These are phyloP conservation scores for Beta lomatogona DNA, from an alignment of 179 eudicot species.

Conservation along the genomic window DNA sequence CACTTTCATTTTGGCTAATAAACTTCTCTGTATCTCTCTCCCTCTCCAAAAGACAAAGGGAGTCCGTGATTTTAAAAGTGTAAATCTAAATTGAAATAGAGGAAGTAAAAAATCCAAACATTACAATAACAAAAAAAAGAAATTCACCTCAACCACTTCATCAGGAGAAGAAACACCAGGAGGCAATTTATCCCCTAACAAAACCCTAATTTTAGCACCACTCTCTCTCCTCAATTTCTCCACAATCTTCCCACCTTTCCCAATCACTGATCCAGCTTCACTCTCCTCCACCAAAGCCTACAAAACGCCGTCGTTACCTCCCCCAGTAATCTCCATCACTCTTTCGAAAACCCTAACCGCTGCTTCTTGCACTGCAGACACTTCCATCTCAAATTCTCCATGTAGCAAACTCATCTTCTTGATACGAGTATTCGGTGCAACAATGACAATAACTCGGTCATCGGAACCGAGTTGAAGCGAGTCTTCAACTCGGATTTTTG, in stretches of 20 bases:
- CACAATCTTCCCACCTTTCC: constrained; percentile 70
- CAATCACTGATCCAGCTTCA: constrained; percentile 68
- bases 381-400: constrained; percentile 20
- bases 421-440: constrained; percentile 25
- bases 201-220: constrained; percentile 71
- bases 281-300: constrained; percentile 48
- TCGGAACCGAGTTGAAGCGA: constrained; percentile 35
- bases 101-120: too few relatives aligned
- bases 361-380: constrained; percentile 37
- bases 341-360: constrained; percentile 43
- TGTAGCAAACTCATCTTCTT: constrained; percentile 5
- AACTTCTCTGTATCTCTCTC: too few relatives aligned
- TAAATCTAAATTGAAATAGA: too few relatives aligned
- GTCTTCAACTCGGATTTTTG: constrained; percentile 48
- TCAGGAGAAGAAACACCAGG: constrained; percentile 44
- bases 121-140: too few relatives aligned
- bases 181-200: constrained; percentile 46
- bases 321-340: constrained; percentile 41
- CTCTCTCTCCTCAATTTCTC: constrained; percentile 64
- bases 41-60: too few relatives aligned
- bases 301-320: constrained; percentile 33
- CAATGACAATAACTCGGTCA: constrained; percentile 37
- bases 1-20: too few relatives aligned
- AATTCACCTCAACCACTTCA: constrained; percentile 65
- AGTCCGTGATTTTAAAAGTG: too few relatives aligned